These are phyloP conservation scores for Exophiala mesophila DNA, from an alignment of 2,329 filamentous ascomycete species.

Conservation along the genomic window DNA sequence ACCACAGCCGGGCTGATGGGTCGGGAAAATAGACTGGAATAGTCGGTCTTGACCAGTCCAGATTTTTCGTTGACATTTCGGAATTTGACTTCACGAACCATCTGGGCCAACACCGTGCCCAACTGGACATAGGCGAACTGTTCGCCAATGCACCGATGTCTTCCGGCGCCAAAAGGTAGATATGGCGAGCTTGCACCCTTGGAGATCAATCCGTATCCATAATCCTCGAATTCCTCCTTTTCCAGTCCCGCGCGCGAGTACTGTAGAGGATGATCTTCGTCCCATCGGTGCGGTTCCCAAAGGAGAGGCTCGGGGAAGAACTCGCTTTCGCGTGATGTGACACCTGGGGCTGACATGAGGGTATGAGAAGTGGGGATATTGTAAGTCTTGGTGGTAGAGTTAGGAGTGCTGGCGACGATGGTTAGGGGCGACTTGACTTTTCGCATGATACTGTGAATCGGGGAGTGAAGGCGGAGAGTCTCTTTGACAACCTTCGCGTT, in stretches of 20 bases:
- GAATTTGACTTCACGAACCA: conserved; percentile 77
- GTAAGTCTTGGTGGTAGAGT: conserved; percentile 57
- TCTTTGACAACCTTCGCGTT: conserved; percentile 64
- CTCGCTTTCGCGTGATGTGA: conserved; percentile 64
- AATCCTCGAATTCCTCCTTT: conserved; percentile 74
- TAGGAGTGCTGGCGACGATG: conserved; percentile 57
- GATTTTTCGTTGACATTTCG: conserved; percentile 64
- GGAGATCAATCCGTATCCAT: conserved; percentile 87
- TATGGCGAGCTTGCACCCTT: conserved; percentile 89
- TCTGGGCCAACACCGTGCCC: conserved; percentile 72
- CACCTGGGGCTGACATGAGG: conserved; percentile 79
- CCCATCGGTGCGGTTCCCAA: conserved; percentile 93
- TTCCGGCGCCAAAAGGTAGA: conserved; percentile 86
- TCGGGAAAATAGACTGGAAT: conserved; percentile 62
- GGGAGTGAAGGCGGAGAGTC: conserved; percentile 65
- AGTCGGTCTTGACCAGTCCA: conserved; percentile 64
- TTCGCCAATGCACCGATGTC: conserved; percentile 93
- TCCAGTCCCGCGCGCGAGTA: conserved; percentile 43
- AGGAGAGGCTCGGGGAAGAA: conserved; percentile 76
- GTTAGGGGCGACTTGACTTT: conserved; percentile 64
- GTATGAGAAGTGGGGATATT: conserved; percentile 75
- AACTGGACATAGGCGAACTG: conserved; percentile 93
- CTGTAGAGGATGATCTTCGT: conserved; percentile 55
- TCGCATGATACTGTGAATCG: conserved; percentile 69
- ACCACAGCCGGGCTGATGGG: conserved; percentile 55